These are phyloP conservation scores for Aspergillus fumigatiaffinis DNA, from an alignment of 2,329 filamentous ascomycete species.

Conservation along the genomic window DNA sequence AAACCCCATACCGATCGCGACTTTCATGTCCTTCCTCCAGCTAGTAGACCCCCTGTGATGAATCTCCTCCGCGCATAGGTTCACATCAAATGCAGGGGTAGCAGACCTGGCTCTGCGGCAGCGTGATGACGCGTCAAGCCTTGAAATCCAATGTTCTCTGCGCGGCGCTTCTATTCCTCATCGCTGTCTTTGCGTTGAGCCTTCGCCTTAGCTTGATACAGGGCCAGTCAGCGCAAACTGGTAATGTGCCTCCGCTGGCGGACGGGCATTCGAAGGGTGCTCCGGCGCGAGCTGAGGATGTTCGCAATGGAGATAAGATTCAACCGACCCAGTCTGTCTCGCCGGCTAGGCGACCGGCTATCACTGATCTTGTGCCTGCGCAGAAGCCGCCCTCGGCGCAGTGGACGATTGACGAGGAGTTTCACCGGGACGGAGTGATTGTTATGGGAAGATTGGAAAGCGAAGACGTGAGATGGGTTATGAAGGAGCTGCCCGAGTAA, in stretches of 20 bases:
- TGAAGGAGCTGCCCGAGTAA: constrained; percentile 41
- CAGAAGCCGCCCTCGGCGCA: constrained; percentile 5
- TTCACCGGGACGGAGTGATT: constrained; percentile 30
- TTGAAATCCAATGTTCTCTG: not conserved
- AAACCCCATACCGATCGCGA: no score
- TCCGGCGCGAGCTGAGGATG: no score
- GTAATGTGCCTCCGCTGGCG: not conserved
- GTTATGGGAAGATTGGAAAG: constrained; percentile 39
- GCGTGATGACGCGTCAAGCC: not conserved
- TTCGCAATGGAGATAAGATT: not conserved
- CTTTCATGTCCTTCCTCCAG: no score
- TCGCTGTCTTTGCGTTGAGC: not conserved
- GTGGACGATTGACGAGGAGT: constrained; percentile 14
- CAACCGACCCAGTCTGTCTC: not conserved
- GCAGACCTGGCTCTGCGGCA: not conserved
- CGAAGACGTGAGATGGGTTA: constrained; percentile 45
- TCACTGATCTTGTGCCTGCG: not conserved
- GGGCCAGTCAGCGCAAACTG: no score
- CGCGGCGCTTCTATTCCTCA: not conserved
- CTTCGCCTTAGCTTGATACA: not conserved
- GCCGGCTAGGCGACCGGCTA: not conserved
- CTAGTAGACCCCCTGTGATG: no score
- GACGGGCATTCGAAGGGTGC: not conserved
- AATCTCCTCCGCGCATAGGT: no score
- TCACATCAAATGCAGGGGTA: no score